Base-by-base conservation (phyloP, 2,329 filamentous ascomycete genomes). In the Colletotrichum lini region DNA sequence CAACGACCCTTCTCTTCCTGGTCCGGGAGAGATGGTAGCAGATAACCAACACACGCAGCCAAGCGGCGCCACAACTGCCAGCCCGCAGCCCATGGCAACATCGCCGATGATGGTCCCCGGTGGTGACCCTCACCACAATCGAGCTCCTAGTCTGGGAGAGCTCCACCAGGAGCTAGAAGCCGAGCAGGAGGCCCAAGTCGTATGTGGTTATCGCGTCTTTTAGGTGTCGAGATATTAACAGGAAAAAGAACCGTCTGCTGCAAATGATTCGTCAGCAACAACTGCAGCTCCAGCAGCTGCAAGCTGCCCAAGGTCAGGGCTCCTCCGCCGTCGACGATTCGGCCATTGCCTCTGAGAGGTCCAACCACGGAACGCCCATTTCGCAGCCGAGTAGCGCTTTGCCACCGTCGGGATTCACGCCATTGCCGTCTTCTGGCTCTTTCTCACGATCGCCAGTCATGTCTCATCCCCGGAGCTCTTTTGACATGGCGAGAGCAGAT, bases 81-180 rank as follows among this genome's bases (percentile, higher is more conserved):
- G 85, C 75, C 84, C 85, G 52, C 84, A 84, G 68, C 82, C 82
- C n/a, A 73, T 87, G 4, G 80, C 86, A 70, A 77, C 83, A 67
- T 88, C 87, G 12, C 85, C 88, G 9, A 79, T 84, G 61, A 79
- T 78, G 42, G 75, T 76, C 50, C 78, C 82, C 44, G 47, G 67
- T 23, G 66, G 67, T 50, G 89, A 91, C 74, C 88, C 90, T 18
- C 87, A 90, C 75, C 92, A 93, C 77, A 88, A 90, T 74, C 86
- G 93, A 59, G 83, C 91, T 0, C 92, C 92, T 2, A 94, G 92
- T 78, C 80, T 95, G 73, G 93, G 93, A 21, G 92, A 94, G 80
- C 88, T 95, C 52, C 92, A 95, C 75, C 93, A 95, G 78, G 92
- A 94, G 80, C 85, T 95, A 2, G 93, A 95, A 80, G 92, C 91